A percentile compares a stretch with the other conserved stretches of the same genome.
These are phyloP conservation scores for Arabidopsis suecica DNA, from an alignment of 345 rosid genomes.

Conservation along the genomic window DNA sequence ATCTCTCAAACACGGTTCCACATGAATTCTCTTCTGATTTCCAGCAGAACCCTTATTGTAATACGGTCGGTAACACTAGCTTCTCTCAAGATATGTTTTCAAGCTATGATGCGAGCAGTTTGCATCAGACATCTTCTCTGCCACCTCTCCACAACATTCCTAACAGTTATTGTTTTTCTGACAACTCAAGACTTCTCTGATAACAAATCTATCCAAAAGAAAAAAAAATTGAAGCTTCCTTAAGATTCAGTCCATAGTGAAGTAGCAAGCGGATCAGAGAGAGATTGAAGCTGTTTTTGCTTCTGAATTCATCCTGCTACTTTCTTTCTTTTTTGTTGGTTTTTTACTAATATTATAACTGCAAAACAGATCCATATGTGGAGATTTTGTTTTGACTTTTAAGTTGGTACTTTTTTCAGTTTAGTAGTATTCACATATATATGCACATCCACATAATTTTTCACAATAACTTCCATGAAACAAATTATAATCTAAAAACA, in stretches of 20 bases:
- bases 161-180: constrained; percentile 1
- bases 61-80: constrained; percentile 2
- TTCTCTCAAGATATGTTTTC: constrained; percentile 9
- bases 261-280: neutral
- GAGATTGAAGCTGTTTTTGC: neutral
- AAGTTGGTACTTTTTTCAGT: neutral
- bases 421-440: too few relatives aligned
- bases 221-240: neutral
- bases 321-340: neutral
- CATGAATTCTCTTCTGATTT: constrained; percentile 12
- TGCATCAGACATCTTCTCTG: constrained; percentile 17
- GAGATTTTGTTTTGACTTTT: constrained; percentile 4
- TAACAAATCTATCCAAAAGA: neutral
- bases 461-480: too few relatives aligned
- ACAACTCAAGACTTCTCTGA: constrained; percentile 9
- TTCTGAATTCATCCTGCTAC: neutral
- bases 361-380: neutral
- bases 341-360: neutral
- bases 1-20: constrained; percentile 15
- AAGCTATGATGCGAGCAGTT: constrained; percentile 10
- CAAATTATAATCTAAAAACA: too few relatives aligned
- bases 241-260: neutral
- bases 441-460: too few relatives aligned
- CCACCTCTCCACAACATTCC: constrained; percentile 8
- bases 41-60: constrained; percentile 5